Conservation (phyloP, 805 yeast species). For the Yamadazyma nakazawae region DNA sequence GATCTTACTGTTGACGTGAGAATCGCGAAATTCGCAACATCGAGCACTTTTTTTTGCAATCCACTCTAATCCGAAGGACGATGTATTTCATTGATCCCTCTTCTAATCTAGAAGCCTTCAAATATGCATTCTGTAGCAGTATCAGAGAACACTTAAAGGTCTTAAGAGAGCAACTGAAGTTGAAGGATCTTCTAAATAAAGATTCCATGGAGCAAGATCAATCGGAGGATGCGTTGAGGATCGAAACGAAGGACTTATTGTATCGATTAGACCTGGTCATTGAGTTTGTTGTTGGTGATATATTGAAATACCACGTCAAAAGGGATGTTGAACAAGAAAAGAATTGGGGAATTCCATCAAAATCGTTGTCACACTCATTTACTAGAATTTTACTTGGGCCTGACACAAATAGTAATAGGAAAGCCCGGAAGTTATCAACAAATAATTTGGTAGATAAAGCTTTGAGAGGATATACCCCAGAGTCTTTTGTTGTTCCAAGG, state of each 20-base stretch:
- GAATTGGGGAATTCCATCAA: slow-evolving; percentile 12
- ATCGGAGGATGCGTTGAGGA: slow-evolving; percentile 12
- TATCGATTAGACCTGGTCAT: slow-evolving; percentile 18
- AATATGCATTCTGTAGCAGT: slow-evolving; percentile 26
- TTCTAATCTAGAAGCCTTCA: slow-evolving; percentile 14
- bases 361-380: slow-evolving; percentile 14
- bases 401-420: slow-evolving; percentile 9
- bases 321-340: slow-evolving; percentile 13
- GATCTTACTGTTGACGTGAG: neutral
- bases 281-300: slow-evolving; percentile 13
- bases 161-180: slow-evolving; percentile 12
- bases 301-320: slow-evolving; percentile 15
- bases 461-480: neutral
- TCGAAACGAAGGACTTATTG: slow-evolving; percentile 16
- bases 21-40: neutral
- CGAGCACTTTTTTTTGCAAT: neutral
- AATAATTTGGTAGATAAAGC: slow-evolving; percentile 4
- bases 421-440: slow-evolving; percentile 16
- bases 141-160: slow-evolving; percentile 20
- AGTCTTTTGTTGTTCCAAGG: slow-evolving; percentile 7
- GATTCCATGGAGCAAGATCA: slow-evolving; percentile 16
- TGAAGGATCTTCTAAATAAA: slow-evolving; percentile 4
- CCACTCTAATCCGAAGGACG: neutral
- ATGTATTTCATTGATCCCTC: slow-evolving; percentile 13
- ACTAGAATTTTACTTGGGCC: slow-evolving; percentile 21